Base-by-base conservation (phyloP, 345 rosid genomes). In the Aethionema arabicum region DNA sequence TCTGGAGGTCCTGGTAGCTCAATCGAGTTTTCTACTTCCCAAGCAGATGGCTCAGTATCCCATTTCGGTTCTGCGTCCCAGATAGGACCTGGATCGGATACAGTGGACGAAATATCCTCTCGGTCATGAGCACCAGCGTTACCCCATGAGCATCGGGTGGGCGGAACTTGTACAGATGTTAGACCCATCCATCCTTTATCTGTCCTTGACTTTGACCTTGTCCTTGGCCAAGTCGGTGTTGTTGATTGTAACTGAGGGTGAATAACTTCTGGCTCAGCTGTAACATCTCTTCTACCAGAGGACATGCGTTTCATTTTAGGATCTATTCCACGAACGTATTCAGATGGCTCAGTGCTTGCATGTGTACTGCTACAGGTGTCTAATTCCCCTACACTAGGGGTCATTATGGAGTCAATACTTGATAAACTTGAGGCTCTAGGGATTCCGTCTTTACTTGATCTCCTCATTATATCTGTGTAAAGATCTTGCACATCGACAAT, bases 1-100 rank as follows among this genome's bases (percentile, higher is more conserved):
- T 84, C 96, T 1, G 84, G 68, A 31, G 90, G 95, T 29, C 95
- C 92, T 3, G 92, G 97, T 69, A 93, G 82, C 76, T 87, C 92
- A 50, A 93, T 90, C 11, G 90, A 84, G 65, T 85, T 84, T 64
- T 90, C 95, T 32, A 71, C 78, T 61, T 80, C 95, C 96, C 97
- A 93, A 59, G 79, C 77, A 63, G 71, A 46, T 10, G 87, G 79
- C 44, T 87, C 96, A 4, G 74, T 9, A 68, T 90, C 97, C 99
- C 99, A 87, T 77, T 80, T 93, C 13, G 99, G 99, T 70, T 81
- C 99, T 30, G 96, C 76, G 76, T 93, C 99, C 99, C 99, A 93
- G 48, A 93, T 93, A 7, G 99, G 96, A 77, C 99, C 97, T 14
- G 97, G 99, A 75, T 90, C 96, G 39, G 99, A 93, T 63, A 93